Evolutionary conservation across 116 monocot species (phyloP), one percentile per base, ranked within the genome.

Genomic region (Trichopus zeylanicus): DNA sequence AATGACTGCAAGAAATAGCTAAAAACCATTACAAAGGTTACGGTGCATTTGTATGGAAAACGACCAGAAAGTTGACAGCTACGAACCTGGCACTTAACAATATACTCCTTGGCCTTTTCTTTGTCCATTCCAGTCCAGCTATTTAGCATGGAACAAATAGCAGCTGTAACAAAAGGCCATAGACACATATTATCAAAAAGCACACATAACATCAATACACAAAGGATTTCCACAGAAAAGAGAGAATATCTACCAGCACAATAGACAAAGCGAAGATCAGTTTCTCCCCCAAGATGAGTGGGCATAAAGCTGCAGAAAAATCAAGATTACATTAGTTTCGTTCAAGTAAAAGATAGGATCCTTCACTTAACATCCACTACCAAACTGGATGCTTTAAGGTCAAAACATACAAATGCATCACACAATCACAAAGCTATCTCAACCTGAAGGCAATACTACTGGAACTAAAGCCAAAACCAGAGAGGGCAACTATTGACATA

Each of bases 181-280:
- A 33, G 53, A 22, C 57, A 26, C 3, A 60, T n/a, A 37, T 25
- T 58, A 62, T 56, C 22, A 23, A 67, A 11, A 32, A 24, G 55
- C 32, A 65, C 6, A n/a, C n/a, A n/a, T n/a, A n/a, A n/a, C n/a
- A n/a, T n/a, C n/a, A n/a, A n/a, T n/a, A n/a, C n/a, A n/a, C n/a
- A n/a, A n/a, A n/a, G 5, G 23, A 26, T 2, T 49, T 32, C 15
- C 4, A 30, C 56, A 32, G 25, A 4, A 69, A 37, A 55, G 6
- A 46, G n/a, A n/a, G 46, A 18, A n/a, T 62, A 8, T 73, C 61
- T 55, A 95, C 95, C 95, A 70, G 95, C 95, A 70, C 95, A 95
- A 56, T 90, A 95, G 11, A 95, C 76, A 79, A 95, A 95, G 31
- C 95, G 81, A 32, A 95, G 95, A 67, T 95, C 95, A n/a, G 73